Percentiles rank a stretch among this genome's conserved stretches.
Evolutionary conservation across 164 flowering plant species (phyloP).

Genomic region (Chimonanthus salicifolius): DNA sequence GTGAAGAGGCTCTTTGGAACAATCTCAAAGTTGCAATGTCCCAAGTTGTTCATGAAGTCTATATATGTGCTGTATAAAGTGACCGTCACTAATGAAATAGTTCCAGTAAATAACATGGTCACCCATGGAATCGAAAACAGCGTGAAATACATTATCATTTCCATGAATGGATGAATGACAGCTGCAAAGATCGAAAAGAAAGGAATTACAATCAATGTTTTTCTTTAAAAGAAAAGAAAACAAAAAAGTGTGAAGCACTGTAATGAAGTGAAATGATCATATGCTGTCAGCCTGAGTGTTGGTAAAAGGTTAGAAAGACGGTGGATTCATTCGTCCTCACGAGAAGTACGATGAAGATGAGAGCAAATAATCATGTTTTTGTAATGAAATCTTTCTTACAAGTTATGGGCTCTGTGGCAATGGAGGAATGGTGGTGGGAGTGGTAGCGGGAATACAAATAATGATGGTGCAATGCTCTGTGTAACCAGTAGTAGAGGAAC

Average conservation of each 20-base stretch:
- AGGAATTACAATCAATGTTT: neutral
- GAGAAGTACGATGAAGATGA: too few species aligned
- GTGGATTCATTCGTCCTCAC: too few species aligned
- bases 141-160: constrained; percentile 26
- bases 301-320: neutral
- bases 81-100: constrained; percentile 14
- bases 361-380: too few species aligned
- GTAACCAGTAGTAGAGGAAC: constrained; percentile 48
- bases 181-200: constrained; percentile 27
- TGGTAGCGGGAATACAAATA: constrained; percentile 43
- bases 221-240: neutral
- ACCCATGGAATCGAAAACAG: constrained; percentile 32
- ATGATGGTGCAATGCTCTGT: constrained; percentile 48
- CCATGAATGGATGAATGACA: constrained; percentile 52
- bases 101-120: constrained; percentile 4
- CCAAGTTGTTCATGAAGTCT: constrained; percentile 56
- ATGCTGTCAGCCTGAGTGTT: too few species aligned
- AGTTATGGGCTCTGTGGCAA: constrained; percentile 45
- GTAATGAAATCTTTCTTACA: constrained; percentile 17
- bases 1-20: constrained; percentile 35
- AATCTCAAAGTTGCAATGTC: constrained; percentile 60
- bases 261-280: neutral
- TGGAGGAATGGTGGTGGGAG: constrained; percentile 48
- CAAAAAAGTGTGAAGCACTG: neutral
- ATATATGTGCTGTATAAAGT: constrained; percentile 26